A percentile compares a stretch with the other conserved stretches of the same genome.
Conservation (phyloP, 2,329 filamentous ascomycete genomes). For the Colletotrichum liaoningense region DNA sequence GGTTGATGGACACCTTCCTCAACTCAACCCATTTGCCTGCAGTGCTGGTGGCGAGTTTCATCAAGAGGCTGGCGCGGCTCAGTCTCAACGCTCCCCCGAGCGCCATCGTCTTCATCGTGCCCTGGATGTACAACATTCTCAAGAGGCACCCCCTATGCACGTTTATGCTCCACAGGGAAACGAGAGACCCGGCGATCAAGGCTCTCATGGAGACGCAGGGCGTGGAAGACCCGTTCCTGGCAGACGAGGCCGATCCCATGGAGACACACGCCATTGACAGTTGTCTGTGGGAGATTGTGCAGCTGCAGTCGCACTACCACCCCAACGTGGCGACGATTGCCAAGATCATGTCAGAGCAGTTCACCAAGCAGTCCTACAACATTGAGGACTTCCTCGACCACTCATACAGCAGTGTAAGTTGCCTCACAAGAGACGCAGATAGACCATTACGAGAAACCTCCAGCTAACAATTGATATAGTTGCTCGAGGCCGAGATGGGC, state of each 20-base stretch:
- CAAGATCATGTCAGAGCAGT: conserved; percentile 95
- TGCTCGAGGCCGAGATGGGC: conserved; percentile 85
- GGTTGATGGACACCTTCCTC: conserved; percentile 90
- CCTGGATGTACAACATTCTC: conserved; percentile 95
- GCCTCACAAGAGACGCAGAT: neutral
- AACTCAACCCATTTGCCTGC: conserved; percentile 92
- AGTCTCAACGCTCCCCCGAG: conserved; percentile 89
- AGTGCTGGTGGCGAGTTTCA: conserved; percentile 90
- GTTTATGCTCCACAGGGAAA: conserved; percentile 92
- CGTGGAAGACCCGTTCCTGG: conserved; percentile 79
- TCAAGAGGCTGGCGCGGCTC: conserved; percentile 90
- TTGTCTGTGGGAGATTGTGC: conserved; percentile 94
- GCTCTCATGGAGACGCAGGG: conserved; percentile 70
- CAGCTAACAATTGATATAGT: conserved; percentile 66
- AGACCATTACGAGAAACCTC: conserved; percentile 53
- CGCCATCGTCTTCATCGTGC: conserved; percentile 88
- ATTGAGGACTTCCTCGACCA: conserved; percentile 98
- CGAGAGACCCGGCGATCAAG: conserved; percentile 67
- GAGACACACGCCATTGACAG: conserved; percentile 89
- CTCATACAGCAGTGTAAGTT: conserved; percentile 83
- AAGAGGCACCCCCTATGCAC: conserved; percentile 90
- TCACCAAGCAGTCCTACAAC: conserved; percentile 94
- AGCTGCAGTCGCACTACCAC: conserved; percentile 92
- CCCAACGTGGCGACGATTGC: conserved; percentile 95
- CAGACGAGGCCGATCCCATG: conserved; percentile 83